Evolutionary conservation across 768 basidiomycete genomes (phyloP).

Genomic region (Amanita inopinata): DNA sequence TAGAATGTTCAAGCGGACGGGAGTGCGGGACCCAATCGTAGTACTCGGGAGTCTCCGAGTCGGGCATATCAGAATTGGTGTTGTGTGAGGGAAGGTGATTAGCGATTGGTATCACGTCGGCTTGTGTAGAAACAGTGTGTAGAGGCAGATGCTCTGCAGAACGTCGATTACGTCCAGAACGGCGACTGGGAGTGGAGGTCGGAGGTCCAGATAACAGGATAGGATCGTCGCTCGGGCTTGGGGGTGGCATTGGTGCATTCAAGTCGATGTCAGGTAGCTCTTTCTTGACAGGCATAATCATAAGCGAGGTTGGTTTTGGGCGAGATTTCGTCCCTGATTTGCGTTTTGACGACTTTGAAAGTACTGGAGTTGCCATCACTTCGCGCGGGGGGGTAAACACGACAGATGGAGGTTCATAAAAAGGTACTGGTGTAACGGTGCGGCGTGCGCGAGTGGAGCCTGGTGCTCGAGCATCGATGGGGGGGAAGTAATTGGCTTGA

Average conservation of each 20-base stretch:
- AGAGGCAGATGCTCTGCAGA: neutral
- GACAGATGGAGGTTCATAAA: slow-evolving; percentile 57
- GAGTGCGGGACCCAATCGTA: slow-evolving; percentile 17
- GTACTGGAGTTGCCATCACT: slow-evolving; percentile 35
- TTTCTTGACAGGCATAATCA: slow-evolving; percentile 35
- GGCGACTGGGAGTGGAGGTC: slow-evolving; percentile 16
- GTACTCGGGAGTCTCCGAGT: slow-evolving; percentile 1
- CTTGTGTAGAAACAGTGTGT: slow-evolving; percentile 6
- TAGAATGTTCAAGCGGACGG: neutral
- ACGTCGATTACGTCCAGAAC: no score
- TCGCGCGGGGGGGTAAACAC: slow-evolving; percentile 67
- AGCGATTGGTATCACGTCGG: neutral
- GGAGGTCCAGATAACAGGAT: slow-evolving; percentile 42
- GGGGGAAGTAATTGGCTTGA: slow-evolving; percentile 38
- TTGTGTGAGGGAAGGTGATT: neutral
- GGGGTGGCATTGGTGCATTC: slow-evolving; percentile 48
- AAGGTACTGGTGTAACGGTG: slow-evolving; percentile 46
- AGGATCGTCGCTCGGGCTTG: slow-evolving; percentile 72
- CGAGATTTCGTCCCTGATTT: slow-evolving; percentile 11
- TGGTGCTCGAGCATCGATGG: slow-evolving; percentile 16
- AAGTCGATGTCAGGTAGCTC: slow-evolving; percentile 61
- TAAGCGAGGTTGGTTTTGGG: slow-evolving; percentile 14
- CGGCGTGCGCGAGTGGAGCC: slow-evolving; percentile 23
- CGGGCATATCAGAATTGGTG: neutral
- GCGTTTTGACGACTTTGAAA: slow-evolving; percentile 23